phyloP scores from a whole-genome alignment of 139 green algal species.

The Chlamydomonas asymmetrica region DNA sequence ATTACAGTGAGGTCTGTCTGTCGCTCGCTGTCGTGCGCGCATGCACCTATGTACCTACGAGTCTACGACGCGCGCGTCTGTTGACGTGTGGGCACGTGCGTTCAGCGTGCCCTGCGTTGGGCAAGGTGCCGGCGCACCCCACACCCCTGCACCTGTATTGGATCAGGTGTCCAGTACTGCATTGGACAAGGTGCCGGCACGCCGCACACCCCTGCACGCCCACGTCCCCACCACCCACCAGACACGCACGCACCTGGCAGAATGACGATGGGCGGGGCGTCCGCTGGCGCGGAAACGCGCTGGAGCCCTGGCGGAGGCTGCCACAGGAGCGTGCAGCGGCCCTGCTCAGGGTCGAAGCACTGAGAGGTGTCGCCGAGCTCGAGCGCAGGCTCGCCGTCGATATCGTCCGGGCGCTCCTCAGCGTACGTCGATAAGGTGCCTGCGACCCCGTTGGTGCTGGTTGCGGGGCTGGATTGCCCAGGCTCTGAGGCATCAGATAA shows the following conservation, averaged over 20 bases:
- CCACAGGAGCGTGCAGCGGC: constrained; percentile 19
- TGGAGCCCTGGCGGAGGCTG: neutral
- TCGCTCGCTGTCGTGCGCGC: no score
- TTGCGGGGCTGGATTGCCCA: no score
- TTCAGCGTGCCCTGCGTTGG: neutral
- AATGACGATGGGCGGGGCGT: constrained; percentile 9
- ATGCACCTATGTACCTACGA: no score
- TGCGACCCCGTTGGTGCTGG: no score
- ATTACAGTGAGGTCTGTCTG: neutral
- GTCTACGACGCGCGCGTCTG: neutral
- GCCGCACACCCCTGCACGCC: neutral
- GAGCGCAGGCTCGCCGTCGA: no score
- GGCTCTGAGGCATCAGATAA: no score
- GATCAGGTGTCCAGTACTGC: neutral
- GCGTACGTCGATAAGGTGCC: no score
- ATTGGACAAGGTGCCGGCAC: neutral
- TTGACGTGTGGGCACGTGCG: neutral
- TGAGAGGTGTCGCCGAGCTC: no score
- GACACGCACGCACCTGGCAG: no score
- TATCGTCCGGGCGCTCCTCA: no score
- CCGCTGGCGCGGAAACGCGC: neutral
- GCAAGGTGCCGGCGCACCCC: neutral
- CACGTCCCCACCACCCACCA: neutral
- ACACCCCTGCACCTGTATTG: neutral
- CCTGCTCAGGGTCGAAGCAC: no score